Conservation (phyloP, 2,329 filamentous ascomycete genomes). For the Remersonia thermophila region DNA sequence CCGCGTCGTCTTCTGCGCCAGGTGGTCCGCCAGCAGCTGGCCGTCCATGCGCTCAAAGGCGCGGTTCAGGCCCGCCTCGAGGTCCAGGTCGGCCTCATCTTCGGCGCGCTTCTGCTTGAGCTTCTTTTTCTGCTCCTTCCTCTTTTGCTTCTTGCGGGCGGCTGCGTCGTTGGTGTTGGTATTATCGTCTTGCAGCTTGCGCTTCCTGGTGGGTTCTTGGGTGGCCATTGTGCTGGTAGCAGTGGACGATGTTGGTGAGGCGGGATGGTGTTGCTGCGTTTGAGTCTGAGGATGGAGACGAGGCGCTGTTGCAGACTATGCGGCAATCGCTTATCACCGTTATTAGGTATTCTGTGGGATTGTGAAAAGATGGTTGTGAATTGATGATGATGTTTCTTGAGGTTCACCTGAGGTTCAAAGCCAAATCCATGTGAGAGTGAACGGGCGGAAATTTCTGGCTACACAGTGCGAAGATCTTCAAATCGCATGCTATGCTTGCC, state of each 20-base stretch:
- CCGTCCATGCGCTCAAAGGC: conserved; percentile 74
- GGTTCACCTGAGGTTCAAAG: no score
- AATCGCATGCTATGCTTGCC: no score
- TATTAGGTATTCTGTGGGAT: no score
- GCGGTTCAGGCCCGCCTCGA: conserved; percentile 64
- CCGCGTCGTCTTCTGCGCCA: conserved; percentile 64
- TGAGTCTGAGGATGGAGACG: no score
- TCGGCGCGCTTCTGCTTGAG: conserved; percentile 18
- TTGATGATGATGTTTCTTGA: neutral
- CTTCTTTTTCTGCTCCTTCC: conserved; percentile 32
- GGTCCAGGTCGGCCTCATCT: conserved; percentile 47
- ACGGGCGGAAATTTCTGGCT: conserved; percentile 3
- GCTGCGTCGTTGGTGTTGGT: conserved; percentile 8
- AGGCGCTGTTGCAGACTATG: no score
- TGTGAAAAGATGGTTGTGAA: neutral
- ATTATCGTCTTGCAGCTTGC: conserved; percentile 39
- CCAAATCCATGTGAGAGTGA: neutral
- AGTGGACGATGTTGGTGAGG: neutral
- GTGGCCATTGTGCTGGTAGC: conserved; percentile 3
- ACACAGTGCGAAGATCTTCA: no score
- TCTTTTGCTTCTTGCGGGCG: conserved; percentile 29
- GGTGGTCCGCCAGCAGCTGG: conserved; percentile 70
- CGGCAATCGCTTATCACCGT: no score
- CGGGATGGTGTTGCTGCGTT: no score
- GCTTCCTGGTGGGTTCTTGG: conserved; percentile 31